Base-by-base conservation (phyloP, 306 rosid species). In the Oxytropis ochrocephala region DNA sequence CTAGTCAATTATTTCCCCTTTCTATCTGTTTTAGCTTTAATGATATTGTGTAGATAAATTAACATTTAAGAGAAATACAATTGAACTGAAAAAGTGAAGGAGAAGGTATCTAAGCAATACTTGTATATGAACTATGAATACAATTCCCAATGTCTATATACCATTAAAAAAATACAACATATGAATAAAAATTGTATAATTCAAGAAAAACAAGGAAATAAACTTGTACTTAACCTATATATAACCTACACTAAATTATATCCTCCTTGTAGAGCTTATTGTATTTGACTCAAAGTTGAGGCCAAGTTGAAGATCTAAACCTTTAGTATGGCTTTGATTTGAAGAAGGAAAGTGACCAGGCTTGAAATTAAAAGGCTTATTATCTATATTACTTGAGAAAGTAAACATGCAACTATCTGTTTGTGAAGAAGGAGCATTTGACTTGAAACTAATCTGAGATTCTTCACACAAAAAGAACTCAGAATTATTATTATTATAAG, bases 261-360 rank as follows among this genome's bases (percentile, higher is more conserved):
- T 52, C 84, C 83, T 84, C 49, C 80, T 80, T 10, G 81, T 33
- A 58, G 43, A 78, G 72, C 80, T 81, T 72, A 47, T 69, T 69
- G 83, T 67, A 47, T 80, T 74, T 17, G 90, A 69, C 7, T 82
- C 46, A 81, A 83, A 67, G 47, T 80, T 80, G 29, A 93, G 79
- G 63, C 88, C 89, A 71, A 93, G 70, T 58, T 88, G 91, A 79
- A 93, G 94, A 88, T 93, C 96, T 75, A 86, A 78, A 57, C 69
- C 86, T 74, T 85, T 93, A 64, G 9, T 64, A 72, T 84, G 86
- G 54, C 67, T 83, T 52, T 79, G 82, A 13, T 84, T 79, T 46
- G 85, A 70, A 67, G 75, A 79, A 21, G 27, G 27, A 21, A 21
- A 21, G 27, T 21, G 1, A 21, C 27, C 1, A 64, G 91, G 84